Base-by-base conservation (phyloP, 2,329 filamentous ascomycete genomes). In the Juglanconis sp. region DNA sequence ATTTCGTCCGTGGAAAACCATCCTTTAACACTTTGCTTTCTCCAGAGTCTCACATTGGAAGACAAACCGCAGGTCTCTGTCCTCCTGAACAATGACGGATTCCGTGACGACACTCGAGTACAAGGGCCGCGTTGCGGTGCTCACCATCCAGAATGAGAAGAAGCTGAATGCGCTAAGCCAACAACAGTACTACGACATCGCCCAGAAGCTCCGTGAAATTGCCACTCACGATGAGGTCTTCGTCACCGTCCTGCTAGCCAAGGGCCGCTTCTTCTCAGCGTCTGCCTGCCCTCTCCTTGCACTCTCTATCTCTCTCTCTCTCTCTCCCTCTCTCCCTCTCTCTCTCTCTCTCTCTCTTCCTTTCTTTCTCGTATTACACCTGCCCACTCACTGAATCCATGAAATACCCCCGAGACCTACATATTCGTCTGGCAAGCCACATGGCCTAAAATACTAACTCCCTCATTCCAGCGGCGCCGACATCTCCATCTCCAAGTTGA, bases 201-300 rank as follows among this genome's bases (percentile, higher is more conserved):
- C 89, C 1, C 81, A 85, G 67, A 81, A 86, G 53, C 77, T 99
- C 71, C 84, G 88, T 60, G 88, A 96, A 71, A 81, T 98, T 53
- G 93, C 92, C 15, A 81, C 79, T 8, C 87, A 87, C 65, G 86
- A 94, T 63, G 90, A 96, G 65, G 87, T 97, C 62, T 90, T 83
- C 70, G 87, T 96, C 68, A 98, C 94, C 3, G 81, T 98, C 10
- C 71, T 98, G 3, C 91, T 92, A 0, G 95, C 87, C 69, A 93
- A 86, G 61, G 94, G 94, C n/a, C 82, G 84, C 7, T 88, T 78
- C 71, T 98, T 98, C 78, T 97, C 92, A 9, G 93, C 94, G 91
- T 96, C 82, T 69, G 85, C 47, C 42, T 51, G 32, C 54, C 48
- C 46, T 46, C n/a, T 13, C 42, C n/a, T 24, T 53, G 32, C 10